Base-by-base conservation (phyloP, 2,329 filamentous ascomycete species). In the Trichoderma aggressivum region DNA sequence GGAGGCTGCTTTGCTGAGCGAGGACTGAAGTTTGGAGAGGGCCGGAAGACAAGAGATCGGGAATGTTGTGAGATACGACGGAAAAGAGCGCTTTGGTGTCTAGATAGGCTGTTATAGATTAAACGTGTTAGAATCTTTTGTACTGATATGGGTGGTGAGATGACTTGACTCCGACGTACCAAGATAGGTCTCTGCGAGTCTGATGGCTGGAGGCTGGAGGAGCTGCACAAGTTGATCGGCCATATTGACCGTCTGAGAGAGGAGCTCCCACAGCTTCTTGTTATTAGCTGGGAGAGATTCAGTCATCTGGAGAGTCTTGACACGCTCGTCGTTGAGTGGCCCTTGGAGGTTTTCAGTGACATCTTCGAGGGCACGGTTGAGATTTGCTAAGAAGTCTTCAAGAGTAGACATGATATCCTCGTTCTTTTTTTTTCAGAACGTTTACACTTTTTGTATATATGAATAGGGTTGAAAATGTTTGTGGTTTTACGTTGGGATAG, bases 61-160 rank as follows among this genome's bases (percentile, higher is more conserved):
- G 70, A 5, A 71, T 61, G 16, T 71, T 55, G n/a, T 71, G 55
- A 8, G 63, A 53, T 16, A 71, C 70, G 3, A 59, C 63, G 3
- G 70, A 24, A 10, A 18, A 43, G 43, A 71, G 70, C 11, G 63
- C 65, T 60, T 68, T 71, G 14, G 70, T 71, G 34, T 71, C 70
- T 7, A 71, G 56, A 30, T 71, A 71, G 26, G 70, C 70, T 64
- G 7, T 43, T 50, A 1, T 32, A n/a, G 4, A 43, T 14, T 6
- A 34, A 30, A 18, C 1, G 10, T 12, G 5, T 47, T 28, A 30
- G 26, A n/a, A 5, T 12, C 14, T 7, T 7, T 26, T 16, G 16
- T 47, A 30, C 16, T 62, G 4, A 16, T 47, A 2, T n/a, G n/a
- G 16, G 10, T n/a, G n/a, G 18, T 34, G 16, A 10, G 14, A 18